Percentiles rank a stretch among this genome's conserved stretches.
Conservation (phyloP, 2,329 filamentous ascomycete genomes). For the Penicillium sp. region DNA sequence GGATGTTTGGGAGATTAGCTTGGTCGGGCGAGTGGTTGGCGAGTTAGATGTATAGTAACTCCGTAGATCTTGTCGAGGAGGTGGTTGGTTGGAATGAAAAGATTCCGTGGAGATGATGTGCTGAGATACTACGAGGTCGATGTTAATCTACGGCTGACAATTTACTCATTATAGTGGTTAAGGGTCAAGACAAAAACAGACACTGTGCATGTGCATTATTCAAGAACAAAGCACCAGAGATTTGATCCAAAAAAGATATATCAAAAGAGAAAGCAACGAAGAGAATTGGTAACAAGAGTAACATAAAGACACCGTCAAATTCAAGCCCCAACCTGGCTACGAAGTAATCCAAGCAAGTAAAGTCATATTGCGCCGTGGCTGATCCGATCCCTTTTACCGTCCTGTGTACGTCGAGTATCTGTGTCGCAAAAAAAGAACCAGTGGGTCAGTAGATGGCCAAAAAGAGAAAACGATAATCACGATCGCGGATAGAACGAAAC, state of each 20-base stretch:
- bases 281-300: constrained; percentile 11
- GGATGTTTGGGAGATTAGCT: background rate
- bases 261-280: constrained; percentile 18
- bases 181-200: background rate
- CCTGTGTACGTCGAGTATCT: constrained; percentile 49
- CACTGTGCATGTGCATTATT: constrained; percentile 13
- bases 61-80: background rate
- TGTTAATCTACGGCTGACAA: background rate
- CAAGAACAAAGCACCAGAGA: constrained; percentile 3
- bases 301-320: constrained; percentile 23
- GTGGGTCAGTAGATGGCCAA: constrained; percentile 21
- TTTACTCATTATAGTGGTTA: background rate
- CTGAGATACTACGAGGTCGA: background rate
- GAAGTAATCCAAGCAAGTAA: constrained; percentile 29
- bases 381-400: constrained; percentile 43
- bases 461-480: constrained; percentile 1
- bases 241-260: constrained; percentile 9
- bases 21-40: background rate
- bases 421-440: constrained; percentile 6
- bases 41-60: background rate
- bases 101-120: constrained; percentile 5
- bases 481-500: constrained; percentile 5
- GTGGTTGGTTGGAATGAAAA: background rate
- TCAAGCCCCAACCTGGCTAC: constrained; percentile 23
- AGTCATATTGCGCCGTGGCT: constrained; percentile 44